Conservation (phyloP, 1,139 yeast species). For the Sugiyamaella castrensis region DNA sequence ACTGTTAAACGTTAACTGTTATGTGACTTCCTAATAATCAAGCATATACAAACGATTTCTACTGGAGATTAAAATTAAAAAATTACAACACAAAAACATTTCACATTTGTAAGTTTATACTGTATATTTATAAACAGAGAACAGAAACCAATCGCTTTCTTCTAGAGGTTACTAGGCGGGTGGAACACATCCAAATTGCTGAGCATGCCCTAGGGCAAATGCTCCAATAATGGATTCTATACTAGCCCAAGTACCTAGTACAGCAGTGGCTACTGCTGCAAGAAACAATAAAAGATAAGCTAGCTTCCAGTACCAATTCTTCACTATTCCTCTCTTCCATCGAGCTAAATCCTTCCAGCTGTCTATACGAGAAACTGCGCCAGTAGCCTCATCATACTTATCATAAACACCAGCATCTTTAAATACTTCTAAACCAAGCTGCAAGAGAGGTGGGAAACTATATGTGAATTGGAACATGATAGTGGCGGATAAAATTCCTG, state of each 20-base stretch:
- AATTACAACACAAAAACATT: too few relatives aligned
- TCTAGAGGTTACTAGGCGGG: not conserved
- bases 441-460: conserved; percentile 39
- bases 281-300: not conserved
- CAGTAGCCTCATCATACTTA: not conserved
- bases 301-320: not conserved
- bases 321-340: not conserved
- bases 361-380: not conserved
- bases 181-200: not conserved
- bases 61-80: too few relatives aligned
- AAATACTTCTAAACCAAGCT: not conserved
- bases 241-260: not conserved
- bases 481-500: conserved; percentile 47
- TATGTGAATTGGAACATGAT: conserved; percentile 44
- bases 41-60: too few relatives aligned
- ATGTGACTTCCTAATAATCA: too few relatives aligned
- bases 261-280: not conserved
- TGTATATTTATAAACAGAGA: too few relatives aligned
- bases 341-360: not conserved
- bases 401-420: not conserved
- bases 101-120: too few relatives aligned
- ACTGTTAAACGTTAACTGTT: too few relatives aligned
- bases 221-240: not conserved
- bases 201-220: not conserved
- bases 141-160: too few relatives aligned